Conservation (phyloP, 2,329 filamentous ascomycete species). For the Tolypocladium ophioglossoides region DNA sequence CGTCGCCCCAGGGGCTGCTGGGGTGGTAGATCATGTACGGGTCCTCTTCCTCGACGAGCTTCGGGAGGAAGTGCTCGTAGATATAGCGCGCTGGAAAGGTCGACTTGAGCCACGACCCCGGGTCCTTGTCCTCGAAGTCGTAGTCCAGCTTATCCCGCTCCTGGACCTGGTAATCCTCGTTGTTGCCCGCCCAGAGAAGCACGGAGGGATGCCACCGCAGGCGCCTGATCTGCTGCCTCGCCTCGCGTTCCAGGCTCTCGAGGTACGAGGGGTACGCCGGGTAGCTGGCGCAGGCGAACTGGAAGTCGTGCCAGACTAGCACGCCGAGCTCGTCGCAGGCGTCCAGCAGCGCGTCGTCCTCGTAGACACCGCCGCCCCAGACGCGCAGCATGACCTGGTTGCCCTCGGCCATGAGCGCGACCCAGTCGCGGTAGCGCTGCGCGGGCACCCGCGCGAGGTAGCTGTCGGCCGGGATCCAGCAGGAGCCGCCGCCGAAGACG, state of each 20-base stretch:
- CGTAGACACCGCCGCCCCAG: slow-evolving; percentile 34
- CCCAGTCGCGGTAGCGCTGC: slow-evolving; percentile 37
- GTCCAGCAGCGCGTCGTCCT: slow-evolving; percentile 53
- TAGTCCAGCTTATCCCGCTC: slow-evolving; percentile 60
- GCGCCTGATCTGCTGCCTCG: slow-evolving; percentile 49
- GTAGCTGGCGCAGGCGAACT: slow-evolving; percentile 58
- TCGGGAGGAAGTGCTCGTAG: slow-evolving; percentile 65
- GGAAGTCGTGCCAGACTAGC: slow-evolving; percentile 64
- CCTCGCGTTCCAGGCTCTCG: slow-evolving; percentile 48
- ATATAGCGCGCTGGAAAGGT: slow-evolving; percentile 70
- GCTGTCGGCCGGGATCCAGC: slow-evolving; percentile 72
- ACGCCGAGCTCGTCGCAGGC: slow-evolving; percentile 58
- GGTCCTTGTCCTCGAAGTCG: slow-evolving; percentile 60
- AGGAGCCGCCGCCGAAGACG: slow-evolving; percentile 63
- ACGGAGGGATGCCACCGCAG: slow-evolving; percentile 54
- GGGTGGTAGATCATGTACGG: slow-evolving; percentile 60
- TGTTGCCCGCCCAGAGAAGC: slow-evolving; percentile 71
- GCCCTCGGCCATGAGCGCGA: slow-evolving; percentile 53
- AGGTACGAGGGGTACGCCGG: slow-evolving; percentile 50
- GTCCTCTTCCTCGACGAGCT: slow-evolving; percentile 49
- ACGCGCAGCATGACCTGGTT: slow-evolving; percentile 16
- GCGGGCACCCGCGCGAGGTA: slow-evolving; percentile 58
- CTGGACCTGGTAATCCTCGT: slow-evolving; percentile 71
- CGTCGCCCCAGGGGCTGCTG: slow-evolving; percentile 60
- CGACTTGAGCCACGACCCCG: slow-evolving; percentile 66